Evolutionary conservation across 257 asterid genomes (phyloP), one percentile per base, ranked within the genome.

Genomic region (Lycium ferocissimum): DNA sequence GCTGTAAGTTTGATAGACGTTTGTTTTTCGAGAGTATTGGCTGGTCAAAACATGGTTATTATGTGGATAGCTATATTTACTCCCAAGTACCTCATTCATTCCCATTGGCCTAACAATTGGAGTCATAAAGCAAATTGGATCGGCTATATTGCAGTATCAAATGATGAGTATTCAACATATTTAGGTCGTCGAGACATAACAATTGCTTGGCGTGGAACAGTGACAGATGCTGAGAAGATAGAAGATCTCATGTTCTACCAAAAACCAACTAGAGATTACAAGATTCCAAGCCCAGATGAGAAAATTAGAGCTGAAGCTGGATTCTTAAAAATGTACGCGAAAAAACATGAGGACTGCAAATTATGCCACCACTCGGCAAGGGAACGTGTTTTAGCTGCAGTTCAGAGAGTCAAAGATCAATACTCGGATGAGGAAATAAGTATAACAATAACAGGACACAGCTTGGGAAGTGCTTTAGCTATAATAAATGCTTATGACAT

Each of bases 91-190:
- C 85, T 26, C 33, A 26, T 26, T 26, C 33, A 26, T 26, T 26
- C 33, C 82, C 80, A 83, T 8, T 87, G 86, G 86, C 85, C 88
- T 1, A 85, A 83, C 8, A 88, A 82, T 4, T 87, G 90, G 90
- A 87, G 86, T 86, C 83, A 87, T 47, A 83, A 85, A n/a, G 90
- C 88, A 11, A 85, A 85, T 63, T 87, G 90, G 90, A 87, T 87
- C 11, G 90, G 90, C 2, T 87, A 87, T 38, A 57, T 85, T 9
- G 84, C 88, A 6, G 90, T 85, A 6, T 87, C 90, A 18, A 83
- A 83, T 43, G 88, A 87, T 15, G 88, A 87, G 57, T 85, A 56
- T 35, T 67, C 90, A 13, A 40, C 54, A 20, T 1, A 6, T 0
- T 79, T 87, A 17, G 88, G 88, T 47, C 33, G 33, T 26, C 33